phyloP scores from a whole-genome alignment of 306 rosid genomes.

The Inga leiocalycina region DNA sequence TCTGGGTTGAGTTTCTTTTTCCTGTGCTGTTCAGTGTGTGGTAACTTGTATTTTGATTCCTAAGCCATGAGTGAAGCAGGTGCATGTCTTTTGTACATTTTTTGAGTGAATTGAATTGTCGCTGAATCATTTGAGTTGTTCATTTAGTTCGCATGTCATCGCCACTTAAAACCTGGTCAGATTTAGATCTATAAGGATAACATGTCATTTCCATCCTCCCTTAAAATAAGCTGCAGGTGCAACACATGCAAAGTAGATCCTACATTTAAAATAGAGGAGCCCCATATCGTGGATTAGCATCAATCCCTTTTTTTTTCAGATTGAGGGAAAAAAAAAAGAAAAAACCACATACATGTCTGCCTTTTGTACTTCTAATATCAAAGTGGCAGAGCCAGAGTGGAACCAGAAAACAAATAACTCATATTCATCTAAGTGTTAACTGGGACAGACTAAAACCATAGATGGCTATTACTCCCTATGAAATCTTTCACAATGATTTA shows the following conservation, averaged over 20 bases:
- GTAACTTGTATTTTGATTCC: background rate
- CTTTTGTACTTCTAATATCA: background rate
- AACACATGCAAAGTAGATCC: background rate
- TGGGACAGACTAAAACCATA: background rate
- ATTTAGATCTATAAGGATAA: background rate
- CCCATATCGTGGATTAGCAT: background rate
- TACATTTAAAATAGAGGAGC: background rate
- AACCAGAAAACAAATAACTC: conserved; percentile 1
- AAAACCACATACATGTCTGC: background rate
- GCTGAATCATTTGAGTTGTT: background rate
- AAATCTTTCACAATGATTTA: conserved; percentile 24
- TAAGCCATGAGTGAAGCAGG: background rate
- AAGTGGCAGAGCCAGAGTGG: background rate
- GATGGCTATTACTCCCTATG: background rate
- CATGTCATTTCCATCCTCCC: background rate
- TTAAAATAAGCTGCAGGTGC: background rate
- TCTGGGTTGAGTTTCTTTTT: background rate
- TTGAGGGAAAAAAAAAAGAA: background rate
- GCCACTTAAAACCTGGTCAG: background rate
- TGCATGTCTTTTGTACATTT: background rate
- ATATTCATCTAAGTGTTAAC: background rate
- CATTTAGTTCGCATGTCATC: background rate
- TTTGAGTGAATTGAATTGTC: background rate
- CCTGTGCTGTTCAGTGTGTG: background rate
- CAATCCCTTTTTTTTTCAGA: background rate